Percentiles rank a stretch among this genome's conserved stretches.
phyloP scores from a whole-genome alignment of 2,329 filamentous ascomycete species.

The Colletotrichum filicis region DNA sequence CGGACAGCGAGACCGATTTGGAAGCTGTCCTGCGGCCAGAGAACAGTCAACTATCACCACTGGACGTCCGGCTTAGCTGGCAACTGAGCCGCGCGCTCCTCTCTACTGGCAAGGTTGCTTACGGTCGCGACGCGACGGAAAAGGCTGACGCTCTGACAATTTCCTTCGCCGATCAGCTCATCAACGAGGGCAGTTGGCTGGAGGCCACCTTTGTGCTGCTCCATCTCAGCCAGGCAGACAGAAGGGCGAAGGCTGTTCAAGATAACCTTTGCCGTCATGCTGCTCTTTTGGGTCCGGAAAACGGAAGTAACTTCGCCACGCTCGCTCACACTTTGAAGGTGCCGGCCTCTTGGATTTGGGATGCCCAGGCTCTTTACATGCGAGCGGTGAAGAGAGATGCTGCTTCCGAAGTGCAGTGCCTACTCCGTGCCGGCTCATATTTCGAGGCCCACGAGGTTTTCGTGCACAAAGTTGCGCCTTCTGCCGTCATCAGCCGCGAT shows the following conservation, averaged over 20 bases:
- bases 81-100: slow-evolving; percentile 80
- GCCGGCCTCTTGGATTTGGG: slow-evolving; percentile 84
- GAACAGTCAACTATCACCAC: slow-evolving; percentile 78
- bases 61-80: slow-evolving; percentile 84
- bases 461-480: slow-evolving; percentile 81
- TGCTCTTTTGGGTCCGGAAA: slow-evolving; percentile 69
- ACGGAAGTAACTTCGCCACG: slow-evolving; percentile 65
- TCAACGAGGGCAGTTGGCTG: slow-evolving; percentile 73
- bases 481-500: slow-evolving; percentile 84
- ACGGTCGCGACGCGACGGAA: slow-evolving; percentile 63
- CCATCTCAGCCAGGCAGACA: slow-evolving; percentile 73
- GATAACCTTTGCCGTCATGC: slow-evolving; percentile 81
- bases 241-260: slow-evolving; percentile 75
- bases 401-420: slow-evolving; percentile 78
- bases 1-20: slow-evolving; percentile 66
- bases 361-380: slow-evolving; percentile 86
- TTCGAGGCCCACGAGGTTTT: slow-evolving; percentile 88
- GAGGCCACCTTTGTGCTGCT: slow-evolving; percentile 82
- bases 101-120: slow-evolving; percentile 61
- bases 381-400: slow-evolving; percentile 77
- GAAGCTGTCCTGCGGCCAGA: slow-evolving; percentile 81
- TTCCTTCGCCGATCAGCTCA: slow-evolving; percentile 73
- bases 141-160: slow-evolving; percentile 75
- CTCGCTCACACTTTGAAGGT: slow-evolving; percentile 75
- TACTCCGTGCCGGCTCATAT: slow-evolving; percentile 81